phyloP scores from a whole-genome alignment of 345 rosid genomes.

The Gossypium bickii region DNA sequence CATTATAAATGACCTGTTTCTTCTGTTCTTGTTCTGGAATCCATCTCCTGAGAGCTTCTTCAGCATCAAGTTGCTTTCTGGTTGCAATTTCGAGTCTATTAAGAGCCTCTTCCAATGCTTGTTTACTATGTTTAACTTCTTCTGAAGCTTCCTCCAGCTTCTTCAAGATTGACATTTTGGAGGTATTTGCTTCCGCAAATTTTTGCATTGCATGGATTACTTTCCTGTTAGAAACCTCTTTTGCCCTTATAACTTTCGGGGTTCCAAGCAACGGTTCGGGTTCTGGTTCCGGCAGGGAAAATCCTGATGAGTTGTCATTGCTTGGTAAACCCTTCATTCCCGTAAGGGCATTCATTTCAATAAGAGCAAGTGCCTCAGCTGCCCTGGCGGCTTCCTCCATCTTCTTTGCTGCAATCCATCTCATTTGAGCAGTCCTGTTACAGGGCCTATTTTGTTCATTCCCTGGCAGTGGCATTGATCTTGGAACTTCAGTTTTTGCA shows the following conservation, averaged over 20 bases:
- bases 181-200: conserved; percentile 26
- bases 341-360: conserved; percentile 28
- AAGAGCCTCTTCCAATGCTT: conserved; percentile 70
- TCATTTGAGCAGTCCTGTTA: conserved; percentile 70
- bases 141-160: conserved; percentile 77
- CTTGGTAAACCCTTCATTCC: conserved; percentile 56
- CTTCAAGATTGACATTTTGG: conserved; percentile 47
- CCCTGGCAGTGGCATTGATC: conserved; percentile 20
- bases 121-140: conserved; percentile 68
- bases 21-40: conserved; percentile 40
- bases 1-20: conserved; percentile 27
- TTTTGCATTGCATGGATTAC: conserved; percentile 25
- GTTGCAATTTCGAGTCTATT: conserved; percentile 71
- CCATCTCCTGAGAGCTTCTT: conserved; percentile 72
- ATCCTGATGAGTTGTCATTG: conserved; percentile 35
- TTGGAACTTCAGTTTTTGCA: conserved; percentile 26
- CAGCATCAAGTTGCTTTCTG: conserved; percentile 69
- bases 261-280: conserved; percentile 24
- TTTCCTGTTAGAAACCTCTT: neutral
- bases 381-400: conserved; percentile 99
- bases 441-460: conserved; percentile 38
- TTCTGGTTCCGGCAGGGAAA: conserved; percentile 28
- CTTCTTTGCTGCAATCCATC: conserved; percentile 80
- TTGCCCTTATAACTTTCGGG: conserved; percentile 12
- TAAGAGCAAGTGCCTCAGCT: conserved; percentile 78